Evolutionary conservation across 2,329 filamentous ascomycete genomes (phyloP), one percentile per base, ranked within the genome.

Genomic region (Claviceps fusiformis): DNA sequence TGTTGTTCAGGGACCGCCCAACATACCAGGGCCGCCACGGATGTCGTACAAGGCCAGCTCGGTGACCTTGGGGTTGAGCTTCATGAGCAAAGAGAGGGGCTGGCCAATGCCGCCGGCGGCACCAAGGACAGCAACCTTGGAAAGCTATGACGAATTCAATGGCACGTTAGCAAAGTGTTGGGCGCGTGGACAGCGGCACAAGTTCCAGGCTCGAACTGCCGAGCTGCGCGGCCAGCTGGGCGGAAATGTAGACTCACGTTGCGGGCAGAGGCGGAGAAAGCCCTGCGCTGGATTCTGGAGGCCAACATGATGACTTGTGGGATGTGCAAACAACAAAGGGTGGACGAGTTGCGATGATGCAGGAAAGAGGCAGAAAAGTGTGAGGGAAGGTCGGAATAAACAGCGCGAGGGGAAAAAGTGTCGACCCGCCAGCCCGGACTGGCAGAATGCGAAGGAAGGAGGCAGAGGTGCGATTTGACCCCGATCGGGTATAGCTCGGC

Each of bases 21-120:
- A 78, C 84, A 62, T 83, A 95, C 90, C 91, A 71, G 92, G 92
- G 68, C 81, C 92, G 69, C 90, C 86, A 69, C 88, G 87, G 78
- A 98, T 95, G 77, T 98, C 93, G 80, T 97, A 98, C 68, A 98
- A 88, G 62, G 92, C 88, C 67, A 98, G 88, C 73, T 96, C 85
- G 67, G 82, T 86, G 65, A 97, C 92, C 70, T 88, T 83, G 66
- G 91, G 89, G 86, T 96, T 97, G 72, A 96, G 85, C 89, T 98
- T 98, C 75, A 98, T 83, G 70, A 98, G 86, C 64, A 98, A 87
- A 57, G 93, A 98, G 68, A 98, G 80, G 69, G 93, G 93, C 75
- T 98, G 93, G 74, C 93, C 93, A 78, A 98, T 98, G 75, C 93
- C 93, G 78, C 93, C 93, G 69, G 87, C 87, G 65, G 93, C 93